phyloP scores from a whole-genome alignment of 805 yeast species.

The Sugiyamaella chiloensis region DNA sequence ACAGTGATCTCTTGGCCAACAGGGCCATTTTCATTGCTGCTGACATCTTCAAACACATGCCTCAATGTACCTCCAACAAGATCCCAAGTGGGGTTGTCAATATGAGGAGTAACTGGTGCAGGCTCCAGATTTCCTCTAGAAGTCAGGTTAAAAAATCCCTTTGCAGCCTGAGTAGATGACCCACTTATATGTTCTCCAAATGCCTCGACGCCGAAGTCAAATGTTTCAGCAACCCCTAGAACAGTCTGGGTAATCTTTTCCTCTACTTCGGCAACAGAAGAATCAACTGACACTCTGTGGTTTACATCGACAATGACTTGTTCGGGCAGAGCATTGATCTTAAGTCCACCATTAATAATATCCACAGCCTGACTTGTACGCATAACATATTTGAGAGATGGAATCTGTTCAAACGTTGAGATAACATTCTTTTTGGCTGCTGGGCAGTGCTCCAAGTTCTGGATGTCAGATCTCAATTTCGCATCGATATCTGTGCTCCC shows the following conservation, averaged over 20 bases:
- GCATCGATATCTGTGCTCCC: constrained; percentile 38
- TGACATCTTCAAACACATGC: constrained; percentile 56
- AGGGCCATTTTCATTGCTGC: constrained; percentile 27
- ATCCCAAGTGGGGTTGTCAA: constrained; percentile 44
- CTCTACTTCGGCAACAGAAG: constrained; percentile 43
- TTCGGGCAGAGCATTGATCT: constrained; percentile 77
- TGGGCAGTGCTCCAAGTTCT: constrained; percentile 14
- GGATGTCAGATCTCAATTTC: constrained; percentile 23
- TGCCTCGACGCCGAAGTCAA: constrained; percentile 47
- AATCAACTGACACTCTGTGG: constrained; percentile 62
- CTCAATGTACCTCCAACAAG: constrained; percentile 60
- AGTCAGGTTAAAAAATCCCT: constrained; percentile 44
- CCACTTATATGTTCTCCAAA: constrained; percentile 29
- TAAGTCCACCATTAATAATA: constrained; percentile 67
- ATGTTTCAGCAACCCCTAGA: constrained; percentile 42
- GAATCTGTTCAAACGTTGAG: constrained; percentile 1
- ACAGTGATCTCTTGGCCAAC: constrained; percentile 40
- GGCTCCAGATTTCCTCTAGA: constrained; percentile 40
- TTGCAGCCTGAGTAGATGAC: constrained; percentile 12
- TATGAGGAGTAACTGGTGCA: constrained; percentile 52
- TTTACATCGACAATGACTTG: constrained; percentile 51
- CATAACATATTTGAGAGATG: constrained; percentile 31
- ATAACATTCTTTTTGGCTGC: constrained; percentile 20
- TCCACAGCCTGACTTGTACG: constrained; percentile 69
- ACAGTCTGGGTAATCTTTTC: constrained; percentile 40